These are phyloP conservation scores for Phytomonas francai DNA, from an alignment of 208 protist species.

Conservation along the genomic window DNA sequence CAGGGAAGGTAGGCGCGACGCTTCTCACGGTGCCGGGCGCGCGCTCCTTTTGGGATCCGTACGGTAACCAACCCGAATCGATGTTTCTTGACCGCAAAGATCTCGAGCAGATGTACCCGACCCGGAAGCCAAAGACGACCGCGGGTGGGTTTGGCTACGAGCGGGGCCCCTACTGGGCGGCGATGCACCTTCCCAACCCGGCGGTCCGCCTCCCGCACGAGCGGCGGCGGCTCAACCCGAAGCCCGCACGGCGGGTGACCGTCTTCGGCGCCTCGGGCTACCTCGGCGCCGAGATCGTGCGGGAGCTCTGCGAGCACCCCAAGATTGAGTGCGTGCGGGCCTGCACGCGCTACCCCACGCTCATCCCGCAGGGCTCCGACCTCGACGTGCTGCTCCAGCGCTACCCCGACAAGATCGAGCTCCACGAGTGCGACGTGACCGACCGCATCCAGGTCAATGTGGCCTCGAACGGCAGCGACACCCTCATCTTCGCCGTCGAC, in stretches of 20 bases:
- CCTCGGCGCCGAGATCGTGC: constrained; percentile 84
- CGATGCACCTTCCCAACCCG: constrained; percentile 86
- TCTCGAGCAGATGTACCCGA: constrained; percentile 87
- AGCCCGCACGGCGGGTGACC: constrained; percentile 82
- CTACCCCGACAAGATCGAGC: constrained; percentile 85
- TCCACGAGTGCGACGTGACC: constrained; percentile 90
- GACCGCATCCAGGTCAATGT: constrained; percentile 90
- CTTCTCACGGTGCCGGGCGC: constrained; percentile 14
- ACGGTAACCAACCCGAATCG: constrained; percentile 83
- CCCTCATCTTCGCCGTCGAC: constrained; percentile 87
- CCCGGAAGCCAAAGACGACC: constrained; percentile 78
- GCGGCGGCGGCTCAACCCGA: constrained; percentile 80
- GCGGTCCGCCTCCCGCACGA: constrained; percentile 84
- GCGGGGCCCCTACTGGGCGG: constrained; percentile 81
- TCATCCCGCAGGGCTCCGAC: constrained; percentile 82
- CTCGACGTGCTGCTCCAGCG: constrained; percentile 76
- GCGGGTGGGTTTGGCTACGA: constrained; percentile 88
- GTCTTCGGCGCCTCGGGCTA: constrained; percentile 86
- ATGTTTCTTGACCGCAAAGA: constrained; percentile 88
- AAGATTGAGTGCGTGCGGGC: constrained; percentile 85
- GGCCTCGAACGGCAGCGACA: constrained; percentile 85
- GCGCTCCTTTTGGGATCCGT: constrained; percentile 80
- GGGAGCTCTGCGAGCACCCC: constrained; percentile 84
- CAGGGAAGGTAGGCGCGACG: constrained; percentile 15
- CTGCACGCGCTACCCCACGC: constrained; percentile 84